These are phyloP conservation scores for Rosa multiflora DNA, from an alignment of 306 rosid genomes.

Conservation along the genomic window DNA sequence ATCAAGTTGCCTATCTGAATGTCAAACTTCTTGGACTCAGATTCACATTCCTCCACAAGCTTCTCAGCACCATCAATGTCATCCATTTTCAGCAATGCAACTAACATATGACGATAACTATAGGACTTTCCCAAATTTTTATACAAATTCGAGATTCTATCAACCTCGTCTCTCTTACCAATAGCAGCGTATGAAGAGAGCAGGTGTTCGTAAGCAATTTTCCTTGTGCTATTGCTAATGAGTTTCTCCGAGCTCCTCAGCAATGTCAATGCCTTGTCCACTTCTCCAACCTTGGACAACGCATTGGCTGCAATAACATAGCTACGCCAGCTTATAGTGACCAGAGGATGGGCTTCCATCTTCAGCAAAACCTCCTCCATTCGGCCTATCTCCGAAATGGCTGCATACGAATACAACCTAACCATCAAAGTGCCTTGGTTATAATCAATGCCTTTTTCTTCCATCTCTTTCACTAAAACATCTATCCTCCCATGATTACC, in stretches of 20 bases:
- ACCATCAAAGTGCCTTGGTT: neutral
- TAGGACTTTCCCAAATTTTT: conserved; percentile 1
- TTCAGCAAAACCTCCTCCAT: conserved; percentile 10
- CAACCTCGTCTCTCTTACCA: conserved; percentile 59
- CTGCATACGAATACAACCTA: neutral
- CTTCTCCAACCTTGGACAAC: neutral
- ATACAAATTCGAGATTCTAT: conserved; percentile 58
- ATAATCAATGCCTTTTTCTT: conserved; percentile 6
- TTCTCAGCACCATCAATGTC: conserved; percentile 63
- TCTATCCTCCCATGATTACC: conserved; percentile 56
- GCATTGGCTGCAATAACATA: neutral
- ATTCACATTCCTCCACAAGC: conserved; percentile 70
- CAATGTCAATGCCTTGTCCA: neutral
- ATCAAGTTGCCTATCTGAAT: conserved; percentile 48
- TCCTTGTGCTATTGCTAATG: neutral
- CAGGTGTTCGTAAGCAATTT: conserved; percentile 46
- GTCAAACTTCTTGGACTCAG: conserved; percentile 36
- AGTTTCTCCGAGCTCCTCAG: neutral
- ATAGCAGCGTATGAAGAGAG: conserved; percentile 40
- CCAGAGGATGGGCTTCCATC: conserved; percentile 14
- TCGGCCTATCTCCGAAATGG: neutral
- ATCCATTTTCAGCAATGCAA: conserved; percentile 61
- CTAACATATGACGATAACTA: conserved; percentile 50
- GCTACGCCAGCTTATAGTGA: neutral
- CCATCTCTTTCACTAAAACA: conserved; percentile 23